phyloP scores from a whole-genome alignment of 225 moss, liverwort and hornwort genomes.

The Pleurozium schreberi region DNA sequence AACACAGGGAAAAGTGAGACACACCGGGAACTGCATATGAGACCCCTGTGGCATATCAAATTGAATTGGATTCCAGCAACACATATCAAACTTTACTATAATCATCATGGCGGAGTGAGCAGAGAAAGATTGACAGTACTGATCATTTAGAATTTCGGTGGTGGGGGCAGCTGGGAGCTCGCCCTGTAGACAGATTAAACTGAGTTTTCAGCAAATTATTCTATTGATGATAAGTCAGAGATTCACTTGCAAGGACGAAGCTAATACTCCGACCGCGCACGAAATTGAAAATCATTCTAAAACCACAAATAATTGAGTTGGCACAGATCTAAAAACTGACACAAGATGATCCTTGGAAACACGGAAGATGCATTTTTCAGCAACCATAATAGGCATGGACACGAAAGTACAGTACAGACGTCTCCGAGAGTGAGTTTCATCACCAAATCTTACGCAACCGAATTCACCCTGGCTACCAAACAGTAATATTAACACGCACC shows the following conservation, averaged over 20 bases:
- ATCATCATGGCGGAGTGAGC: neutral
- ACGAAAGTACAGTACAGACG: neutral
- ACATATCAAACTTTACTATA: neutral
- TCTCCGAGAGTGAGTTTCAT: neutral
- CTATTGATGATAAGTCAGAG: neutral
- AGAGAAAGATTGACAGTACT: neutral
- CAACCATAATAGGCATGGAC: neutral
- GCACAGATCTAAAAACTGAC: neutral
- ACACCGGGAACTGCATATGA: too few species aligned
- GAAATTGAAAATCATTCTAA: neutral
- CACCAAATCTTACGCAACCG: neutral
- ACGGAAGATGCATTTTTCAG: neutral
- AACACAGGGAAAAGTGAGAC: too few species aligned
- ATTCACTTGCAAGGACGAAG: neutral
- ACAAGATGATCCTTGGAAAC: neutral
- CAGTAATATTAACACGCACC: neutral
- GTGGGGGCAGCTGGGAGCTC: too few species aligned
- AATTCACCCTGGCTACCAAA: neutral
- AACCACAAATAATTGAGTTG: neutral
- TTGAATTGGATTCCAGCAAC: neutral
- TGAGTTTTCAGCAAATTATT: neutral
- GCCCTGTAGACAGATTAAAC: neutral
- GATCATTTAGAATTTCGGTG: neutral
- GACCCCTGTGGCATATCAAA: too few species aligned
- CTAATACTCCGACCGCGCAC: neutral